phyloP scores from a whole-genome alignment of 176 grass and related monocot species.

The Olyra latifolia region DNA sequence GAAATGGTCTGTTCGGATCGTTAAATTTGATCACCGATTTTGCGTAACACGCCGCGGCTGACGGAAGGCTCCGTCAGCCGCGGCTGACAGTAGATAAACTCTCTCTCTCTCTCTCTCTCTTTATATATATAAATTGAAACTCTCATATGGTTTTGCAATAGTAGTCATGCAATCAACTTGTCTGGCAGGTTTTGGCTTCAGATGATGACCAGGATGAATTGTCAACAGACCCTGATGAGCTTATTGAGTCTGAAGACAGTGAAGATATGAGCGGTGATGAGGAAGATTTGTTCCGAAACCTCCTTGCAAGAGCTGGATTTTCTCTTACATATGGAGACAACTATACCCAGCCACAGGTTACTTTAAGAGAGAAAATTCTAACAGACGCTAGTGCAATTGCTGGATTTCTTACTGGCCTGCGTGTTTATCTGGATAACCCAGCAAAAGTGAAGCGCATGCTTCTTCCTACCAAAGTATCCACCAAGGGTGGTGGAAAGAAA shows the following conservation, averaged over 20 bases:
- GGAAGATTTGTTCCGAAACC: conserved; percentile 76
- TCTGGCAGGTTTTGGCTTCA: conserved; percentile 81
- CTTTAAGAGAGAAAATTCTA: conserved; percentile 78
- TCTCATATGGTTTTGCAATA: conserved; percentile 24
- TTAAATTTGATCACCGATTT: no score
- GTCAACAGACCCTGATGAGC: conserved; percentile 80
- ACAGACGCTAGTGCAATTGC: conserved; percentile 79
- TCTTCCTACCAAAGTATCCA: conserved; percentile 73
- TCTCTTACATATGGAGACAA: conserved; percentile 72
- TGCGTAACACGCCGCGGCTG: no score
- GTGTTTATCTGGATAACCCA: conserved; percentile 87
- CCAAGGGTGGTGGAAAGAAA: conserved; percentile 51
- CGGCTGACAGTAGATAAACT: no score
- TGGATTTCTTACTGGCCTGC: conserved; percentile 77
- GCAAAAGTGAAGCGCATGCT: conserved; percentile 86
- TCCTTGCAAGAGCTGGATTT: conserved; percentile 82
- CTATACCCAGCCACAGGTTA: conserved; percentile 65
- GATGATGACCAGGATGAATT: conserved; percentile 91
- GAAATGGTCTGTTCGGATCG: no score
- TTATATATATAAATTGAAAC: no score
- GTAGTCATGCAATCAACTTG: conserved; percentile 33
- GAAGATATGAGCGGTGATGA: conserved; percentile 71
- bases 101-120: no score
- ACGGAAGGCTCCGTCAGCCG: no score
- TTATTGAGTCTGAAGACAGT: conserved; percentile 74